Base-by-base conservation (phyloP, 495 filamentous ascomycete species). In the Cladorrhinum samala region DNA sequence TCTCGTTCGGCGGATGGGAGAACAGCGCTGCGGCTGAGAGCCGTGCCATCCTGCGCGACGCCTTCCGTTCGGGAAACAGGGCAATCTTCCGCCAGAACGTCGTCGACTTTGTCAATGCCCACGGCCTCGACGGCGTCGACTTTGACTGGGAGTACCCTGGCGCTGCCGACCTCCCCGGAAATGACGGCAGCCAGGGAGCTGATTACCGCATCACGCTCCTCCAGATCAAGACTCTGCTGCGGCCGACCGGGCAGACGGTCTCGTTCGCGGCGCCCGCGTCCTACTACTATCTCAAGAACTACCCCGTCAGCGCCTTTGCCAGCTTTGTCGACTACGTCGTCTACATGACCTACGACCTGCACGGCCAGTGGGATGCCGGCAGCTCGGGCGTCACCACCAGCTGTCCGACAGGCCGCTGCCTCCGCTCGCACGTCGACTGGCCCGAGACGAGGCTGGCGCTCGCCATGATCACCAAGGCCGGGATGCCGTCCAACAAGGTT, bases 391-490 rank as follows among this genome's bases (percentile, higher is more conserved):
- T 25, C 0, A 39, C 45, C 58, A 9, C 43, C 2, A 72, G 69
- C 19, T 79, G 75, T 49, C 45, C 56, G 0, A 38, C 13, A 0
- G 70, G 75, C 14, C 69, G 68, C 52, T 74, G 72, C 52, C 67
- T 75, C 1, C 62, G 70, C 18, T 66, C 60, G 8, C 72, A 77
- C 43, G 68, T 75, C 30, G 76, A 76, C 48, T 16, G 55, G 27
- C 74, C 75, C 2, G 75, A 78, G 56, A 77, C 71, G 2, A 30
- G 51, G 19, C 20, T 62, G 11, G 61, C 68, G 1, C 56, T 77
- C 1, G 45, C 65, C 17, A 75, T 78, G 72, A 64, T 77, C 24
- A 78, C 74, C 33, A 79, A 79, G 54, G 73, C 74, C 2, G 74
- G 75, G 16, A 69, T 77, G 5, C 68, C 67, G 0, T 39, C 63